phyloP scores from a whole-genome alignment of 352 stramenopile species.

The Phytophthora lateralis region DNA sequence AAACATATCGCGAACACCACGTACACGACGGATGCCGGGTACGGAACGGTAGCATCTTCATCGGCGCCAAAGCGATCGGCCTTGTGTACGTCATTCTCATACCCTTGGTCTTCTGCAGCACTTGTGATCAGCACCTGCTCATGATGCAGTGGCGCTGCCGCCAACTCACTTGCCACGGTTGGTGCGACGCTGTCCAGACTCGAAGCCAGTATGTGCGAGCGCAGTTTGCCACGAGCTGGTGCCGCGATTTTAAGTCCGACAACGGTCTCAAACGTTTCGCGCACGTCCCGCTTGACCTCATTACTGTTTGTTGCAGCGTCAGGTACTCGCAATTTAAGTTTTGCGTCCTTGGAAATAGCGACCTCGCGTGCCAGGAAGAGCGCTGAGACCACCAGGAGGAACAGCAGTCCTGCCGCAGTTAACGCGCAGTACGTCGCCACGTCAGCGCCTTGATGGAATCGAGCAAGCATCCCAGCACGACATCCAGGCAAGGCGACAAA shows the following conservation, averaged over 20 bases:
- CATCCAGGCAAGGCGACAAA: slow-evolving; percentile 58
- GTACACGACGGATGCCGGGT: slow-evolving; percentile 69
- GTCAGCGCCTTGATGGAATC: slow-evolving; percentile 53
- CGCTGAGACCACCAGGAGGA: slow-evolving; percentile 44
- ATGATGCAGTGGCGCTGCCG: slow-evolving; percentile 25
- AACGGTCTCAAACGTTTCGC: slow-evolving; percentile 71
- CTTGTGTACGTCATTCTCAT: not conserved
- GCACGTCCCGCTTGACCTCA: slow-evolving; percentile 37
- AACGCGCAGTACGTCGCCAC: slow-evolving; percentile 47
- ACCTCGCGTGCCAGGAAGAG: slow-evolving; percentile 70
- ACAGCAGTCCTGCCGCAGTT: slow-evolving; percentile 39
- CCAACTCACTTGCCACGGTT: slow-evolving; percentile 54
- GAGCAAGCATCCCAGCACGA: slow-evolving; percentile 51
- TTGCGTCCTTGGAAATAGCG: slow-evolving; percentile 64
- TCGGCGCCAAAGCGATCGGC: slow-evolving; percentile 8
- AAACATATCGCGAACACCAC: slow-evolving; percentile 52
- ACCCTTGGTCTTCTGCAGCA: not conserved
- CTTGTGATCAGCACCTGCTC: slow-evolving; percentile 15
- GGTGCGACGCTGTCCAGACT: slow-evolving; percentile 64
- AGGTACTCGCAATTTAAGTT: slow-evolving; percentile 67
- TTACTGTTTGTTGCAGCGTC: slow-evolving; percentile 12
- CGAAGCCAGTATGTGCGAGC: slow-evolving; percentile 58
- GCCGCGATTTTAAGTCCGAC: slow-evolving; percentile 74
- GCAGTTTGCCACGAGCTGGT: slow-evolving; percentile 67
- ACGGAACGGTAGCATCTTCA: slow-evolving; percentile 47